These are phyloP conservation scores for Podospora didyma DNA, from an alignment of 495 filamentous ascomycete species.

Conservation along the genomic window DNA sequence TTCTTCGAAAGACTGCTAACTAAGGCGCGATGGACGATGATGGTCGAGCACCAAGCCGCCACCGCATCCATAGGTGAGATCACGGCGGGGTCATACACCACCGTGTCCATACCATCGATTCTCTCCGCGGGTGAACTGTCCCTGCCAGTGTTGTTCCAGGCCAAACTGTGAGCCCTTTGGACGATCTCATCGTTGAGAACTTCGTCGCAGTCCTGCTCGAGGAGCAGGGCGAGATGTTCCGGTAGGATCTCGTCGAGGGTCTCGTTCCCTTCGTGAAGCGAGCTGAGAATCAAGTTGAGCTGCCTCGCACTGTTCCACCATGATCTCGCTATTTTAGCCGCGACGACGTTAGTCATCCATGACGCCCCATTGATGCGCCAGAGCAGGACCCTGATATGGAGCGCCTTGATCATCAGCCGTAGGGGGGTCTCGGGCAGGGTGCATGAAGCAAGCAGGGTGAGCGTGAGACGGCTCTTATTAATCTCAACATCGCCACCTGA, in stretches of 20 bases:
- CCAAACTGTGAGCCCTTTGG: constrained; percentile 85
- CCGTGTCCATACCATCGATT: constrained; percentile 72
- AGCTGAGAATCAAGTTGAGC: constrained; percentile 55
- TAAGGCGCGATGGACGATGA: constrained; percentile 68
- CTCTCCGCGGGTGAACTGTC: constrained; percentile 60
- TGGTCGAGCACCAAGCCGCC: constrained; percentile 84
- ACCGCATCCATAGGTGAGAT: constrained; percentile 85
- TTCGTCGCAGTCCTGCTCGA: constrained; percentile 72
- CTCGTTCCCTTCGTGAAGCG: constrained; percentile 41
- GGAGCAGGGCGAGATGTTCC: constrained; percentile 65
- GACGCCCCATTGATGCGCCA: constrained; percentile 59
- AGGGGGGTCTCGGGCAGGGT: constrained; percentile 81
- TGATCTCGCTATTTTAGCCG: constrained; percentile 56
- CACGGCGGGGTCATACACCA: constrained; percentile 83
- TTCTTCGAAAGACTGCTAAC: constrained; percentile 49
- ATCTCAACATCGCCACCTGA: constrained; percentile 91
- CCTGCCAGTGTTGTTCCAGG: constrained; percentile 85
- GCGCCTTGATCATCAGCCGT: constrained; percentile 84
- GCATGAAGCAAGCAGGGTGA: constrained; percentile 84
- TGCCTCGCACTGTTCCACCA: constrained; percentile 79
- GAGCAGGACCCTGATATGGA: constrained; percentile 84
- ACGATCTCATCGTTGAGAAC: constrained; percentile 73
- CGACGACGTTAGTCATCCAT: constrained; percentile 44
- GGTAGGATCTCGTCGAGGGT: constrained; percentile 61
- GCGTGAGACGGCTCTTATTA: constrained; percentile 77